phyloP scores from a whole-genome alignment of 345 rosid genomes.

The Bretschneidera sinensis region DNA sequence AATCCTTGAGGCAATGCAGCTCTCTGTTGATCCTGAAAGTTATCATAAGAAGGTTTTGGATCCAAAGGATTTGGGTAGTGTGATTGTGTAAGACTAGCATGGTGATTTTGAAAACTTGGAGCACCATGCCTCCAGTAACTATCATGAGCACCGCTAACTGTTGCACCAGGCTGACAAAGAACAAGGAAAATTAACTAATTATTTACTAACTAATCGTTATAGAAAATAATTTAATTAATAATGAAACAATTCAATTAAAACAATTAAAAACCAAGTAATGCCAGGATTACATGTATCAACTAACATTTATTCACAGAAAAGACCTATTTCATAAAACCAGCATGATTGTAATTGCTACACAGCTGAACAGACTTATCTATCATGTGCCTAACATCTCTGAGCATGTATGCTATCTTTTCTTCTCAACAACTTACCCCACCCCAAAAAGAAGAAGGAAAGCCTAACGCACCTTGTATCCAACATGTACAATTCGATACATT shows the following conservation, averaged over 20 bases:
- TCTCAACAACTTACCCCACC: neutral
- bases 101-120: slow-evolving; percentile 55
- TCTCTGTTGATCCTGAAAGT: slow-evolving; percentile 69
- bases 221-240: no score
- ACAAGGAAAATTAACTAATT: slow-evolving; percentile 17
- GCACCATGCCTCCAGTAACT: slow-evolving; percentile 63
- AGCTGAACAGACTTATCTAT: no score
- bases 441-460: no score
- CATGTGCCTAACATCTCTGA: neutral
- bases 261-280: no score
- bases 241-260: no score
- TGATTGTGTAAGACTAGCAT: slow-evolving; percentile 51
- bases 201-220: no score
- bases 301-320: neutral
- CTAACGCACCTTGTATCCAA: no score
- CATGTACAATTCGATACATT: no score
- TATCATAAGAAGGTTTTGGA: slow-evolving; percentile 52
- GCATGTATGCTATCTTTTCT: neutral
- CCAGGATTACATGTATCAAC: neutral
- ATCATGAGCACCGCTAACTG: slow-evolving; percentile 58
- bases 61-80: slow-evolving; percentile 59
- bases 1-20: slow-evolving; percentile 49
- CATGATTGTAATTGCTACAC: no score
- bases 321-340: neutral
- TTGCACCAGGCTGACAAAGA: slow-evolving; percentile 56